Evolutionary conservation across 345 rosid species (phyloP).

Genomic region (Limnanthes douglasii): DNA sequence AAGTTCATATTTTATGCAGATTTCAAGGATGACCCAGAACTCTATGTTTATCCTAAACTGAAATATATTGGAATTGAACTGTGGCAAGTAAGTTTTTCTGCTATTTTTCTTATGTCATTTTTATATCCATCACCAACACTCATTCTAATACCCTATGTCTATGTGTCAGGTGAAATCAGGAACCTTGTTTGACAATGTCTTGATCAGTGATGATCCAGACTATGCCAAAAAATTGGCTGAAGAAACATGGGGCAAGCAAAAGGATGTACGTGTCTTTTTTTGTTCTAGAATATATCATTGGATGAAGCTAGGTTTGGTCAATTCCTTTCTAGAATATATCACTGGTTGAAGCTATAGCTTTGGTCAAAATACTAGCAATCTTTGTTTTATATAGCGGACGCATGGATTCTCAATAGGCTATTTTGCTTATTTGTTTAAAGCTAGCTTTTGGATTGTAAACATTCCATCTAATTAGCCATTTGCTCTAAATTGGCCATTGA

Average conservation of each 20-base stretch:
- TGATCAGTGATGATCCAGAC: conserved; percentile 63
- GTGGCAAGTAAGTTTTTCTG: conserved; percentile 64
- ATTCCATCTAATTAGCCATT: too few relatives aligned
- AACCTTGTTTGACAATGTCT: conserved; percentile 81
- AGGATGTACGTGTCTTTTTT: conserved; percentile 50
- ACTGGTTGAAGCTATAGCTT: too few relatives aligned
- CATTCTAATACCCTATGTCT: background rate
- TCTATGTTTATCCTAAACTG: conserved; percentile 79
- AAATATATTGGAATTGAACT: conserved; percentile 90
- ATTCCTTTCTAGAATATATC: too few relatives aligned
- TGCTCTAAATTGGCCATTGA: conserved; percentile 6
- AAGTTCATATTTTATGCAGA: conserved; percentile 40
- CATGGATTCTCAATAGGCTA: background rate
- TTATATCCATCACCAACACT: background rate
- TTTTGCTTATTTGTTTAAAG: background rate
- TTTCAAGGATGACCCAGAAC: conserved; percentile 87
- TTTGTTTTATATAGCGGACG: too few relatives aligned
- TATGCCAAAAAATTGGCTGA: conserved; percentile 80
- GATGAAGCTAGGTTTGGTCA: too few relatives aligned
- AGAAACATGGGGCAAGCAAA: conserved; percentile 90
- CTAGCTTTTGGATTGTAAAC: background rate
- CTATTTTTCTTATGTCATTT: background rate
- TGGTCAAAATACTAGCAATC: too few relatives aligned
- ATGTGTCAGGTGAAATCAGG: conserved; percentile 79
- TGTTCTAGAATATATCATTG: background rate